Base-by-base conservation (phyloP, 495 filamentous ascomycete species). In the Penicillium coprophilum region DNA sequence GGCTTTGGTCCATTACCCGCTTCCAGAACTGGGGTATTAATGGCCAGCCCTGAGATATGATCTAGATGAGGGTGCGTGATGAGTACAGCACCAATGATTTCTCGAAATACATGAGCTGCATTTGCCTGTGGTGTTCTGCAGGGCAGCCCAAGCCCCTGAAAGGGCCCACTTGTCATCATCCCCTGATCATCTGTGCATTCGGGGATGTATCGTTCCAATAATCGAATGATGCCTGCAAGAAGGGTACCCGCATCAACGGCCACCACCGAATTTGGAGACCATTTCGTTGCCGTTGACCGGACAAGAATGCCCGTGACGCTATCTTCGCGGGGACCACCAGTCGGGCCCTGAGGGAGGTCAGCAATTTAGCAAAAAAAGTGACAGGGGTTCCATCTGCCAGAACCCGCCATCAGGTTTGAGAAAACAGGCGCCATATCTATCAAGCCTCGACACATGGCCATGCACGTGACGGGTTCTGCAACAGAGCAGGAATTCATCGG, bases 61-160 rank as follows among this genome's bases (percentile, higher is more conserved):
- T 98, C 94, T 3, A 98, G 79, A 73, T 98, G 94, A 3, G 93
- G 85, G 71, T 98, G 93, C 0, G 93, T 97, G 56, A 98, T 91
- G 27, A 97, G 79, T 59, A 90, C 92, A 0, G 92, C 87, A 21
- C 91, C 90, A 38, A 98, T 84, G 30, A 96, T 78, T 49, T 87
- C 81, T 45, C 85, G 81, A 32, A 90, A 83, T 30, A 97, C 77
- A 63, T 95, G 78, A 5, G 84, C 80, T 8, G 90, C 95, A 69
- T 96, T 97, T 41, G 88, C 87, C 17, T 83, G 75, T 0, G 89
- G 73, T 4, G 76, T 85, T 31, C 71, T 58, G 56, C 80, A 69
- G 0, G 86, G 85, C 8, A 96, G 68, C 28, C 83, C 72, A 10
- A 96, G 73, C 2, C 91, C 91, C 10, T 81, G 75, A 70, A 98